phyloP scores from a whole-genome alignment of 192 early-diverging fungal species.

The Diversispora epigaea region DNA sequence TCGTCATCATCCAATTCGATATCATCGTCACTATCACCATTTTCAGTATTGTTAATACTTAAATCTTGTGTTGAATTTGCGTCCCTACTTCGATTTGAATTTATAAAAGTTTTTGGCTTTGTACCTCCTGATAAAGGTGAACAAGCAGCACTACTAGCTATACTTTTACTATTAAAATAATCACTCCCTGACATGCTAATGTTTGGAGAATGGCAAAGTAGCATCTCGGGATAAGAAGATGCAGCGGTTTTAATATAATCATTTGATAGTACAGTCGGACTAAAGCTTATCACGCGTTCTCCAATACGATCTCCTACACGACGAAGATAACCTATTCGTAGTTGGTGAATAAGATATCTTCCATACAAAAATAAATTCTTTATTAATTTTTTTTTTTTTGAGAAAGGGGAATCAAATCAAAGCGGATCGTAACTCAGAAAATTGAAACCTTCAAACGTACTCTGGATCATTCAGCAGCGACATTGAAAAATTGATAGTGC shows the following conservation, averaged over 20 bases:
- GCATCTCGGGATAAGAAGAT: conserved; percentile 59
- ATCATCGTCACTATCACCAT: conserved; percentile 61
- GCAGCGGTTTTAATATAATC: conserved; percentile 62
- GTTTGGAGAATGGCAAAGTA: conserved; percentile 57
- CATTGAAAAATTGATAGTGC: conserved; percentile 24
- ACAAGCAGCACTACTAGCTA: conserved; percentile 2
- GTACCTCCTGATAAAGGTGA: conserved; percentile 8
- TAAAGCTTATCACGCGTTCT: conserved; percentile 73
- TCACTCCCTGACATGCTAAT: conserved; percentile 21
- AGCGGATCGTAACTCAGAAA: not conserved
- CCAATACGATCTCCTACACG: conserved; percentile 70
- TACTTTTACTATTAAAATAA: conserved; percentile 11
- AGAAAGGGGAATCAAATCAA: not conserved
- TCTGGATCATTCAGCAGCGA: conserved; percentile 34
- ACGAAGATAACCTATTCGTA: conserved; percentile 69
- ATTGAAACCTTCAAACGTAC: conserved; percentile 8
- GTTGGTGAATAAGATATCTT: conserved; percentile 69
- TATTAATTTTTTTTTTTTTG: not conserved
- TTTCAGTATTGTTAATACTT: conserved; percentile 38
- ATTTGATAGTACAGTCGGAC: conserved; percentile 53
- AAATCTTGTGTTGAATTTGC: not conserved
- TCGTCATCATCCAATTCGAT: conserved; percentile 68
- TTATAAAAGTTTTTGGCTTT: not conserved
- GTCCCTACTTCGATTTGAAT: conserved; percentile 5
- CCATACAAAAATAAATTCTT: not conserved